Base-by-base conservation (phyloP, 2,329 filamentous ascomycete genomes). In the Sporothrix pallida region DNA sequence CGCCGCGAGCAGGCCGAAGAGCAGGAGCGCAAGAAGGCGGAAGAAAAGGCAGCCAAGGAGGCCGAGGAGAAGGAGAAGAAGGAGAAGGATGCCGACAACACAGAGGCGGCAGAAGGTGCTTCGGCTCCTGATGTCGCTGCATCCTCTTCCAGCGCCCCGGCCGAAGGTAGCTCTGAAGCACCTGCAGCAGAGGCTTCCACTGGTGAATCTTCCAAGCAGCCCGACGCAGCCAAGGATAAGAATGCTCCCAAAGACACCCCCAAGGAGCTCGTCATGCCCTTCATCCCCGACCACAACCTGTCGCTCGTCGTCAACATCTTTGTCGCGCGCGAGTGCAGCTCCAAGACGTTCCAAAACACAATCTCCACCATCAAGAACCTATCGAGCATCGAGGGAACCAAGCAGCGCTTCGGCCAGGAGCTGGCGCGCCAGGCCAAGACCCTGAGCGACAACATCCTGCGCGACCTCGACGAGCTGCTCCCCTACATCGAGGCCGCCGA, bases 321-420 rank as follows among this genome's bases (percentile, higher is more conserved):
- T 77, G 94, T 97, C 60, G 95, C 95, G 76, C 92, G 95, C 68
- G 96, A 99, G 82, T 99, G 96, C 83, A 97, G 94, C 80, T 95
- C 93, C 76, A 98, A 97, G 86, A 98, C 96, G 0, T 99, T 99
- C 87, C 93, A 96, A 80, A 97, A 98, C 82, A 98, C 96, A 0
- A 88, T 99, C 72, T 96, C 95, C 17, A 97, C 97, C n/a, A 97
- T 99, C 85, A 98, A 97, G 84, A 98, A 98, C 79, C 87, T 99
- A 60, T 98, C 95, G 5, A 91, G 93, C 54, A 96, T 99, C n/a
- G 94, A 92, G 17, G 94, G 92, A 13, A 94, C 95, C 20, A 96
- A 97, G 82, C 89, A 92, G 71, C 87, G 94, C 12, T 98, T 99
- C 81, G 96, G 96, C n/a, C 91, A 93, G 77, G 95, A 99, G 82